Base-by-base conservation (phyloP, 257 asterid genomes). In the Nicotiana benthamiana region DNA sequence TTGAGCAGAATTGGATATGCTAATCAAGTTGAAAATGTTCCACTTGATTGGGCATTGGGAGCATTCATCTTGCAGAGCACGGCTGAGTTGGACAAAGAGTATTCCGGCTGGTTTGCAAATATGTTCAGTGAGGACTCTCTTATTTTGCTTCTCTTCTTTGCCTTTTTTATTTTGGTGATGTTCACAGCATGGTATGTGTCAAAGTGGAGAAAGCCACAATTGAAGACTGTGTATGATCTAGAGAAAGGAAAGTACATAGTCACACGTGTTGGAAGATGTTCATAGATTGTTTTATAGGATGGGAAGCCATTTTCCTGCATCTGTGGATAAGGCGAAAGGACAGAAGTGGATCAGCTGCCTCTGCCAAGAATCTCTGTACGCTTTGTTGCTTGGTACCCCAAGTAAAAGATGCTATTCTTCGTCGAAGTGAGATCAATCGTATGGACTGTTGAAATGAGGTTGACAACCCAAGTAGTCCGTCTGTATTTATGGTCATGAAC, bases 41-140 rank as follows among this genome's bases (percentile, higher is more conserved):
- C 96, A 18, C 98, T 95, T 16, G 99, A 95, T 89, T 93, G 98
- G 98, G 98, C 97, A 22, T 81, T 95, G 75, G 99, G 98, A 82
- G 98, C 98, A 12, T 96, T 94, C 88, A 90, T 96, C 82, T 89
- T 94, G 82, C 94, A 89, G 84, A 86, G 87, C 62, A 80, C 91
- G 62, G 82, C 87, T 32, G 84, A 83, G 17, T 43, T 81, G 74
- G 90, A 89, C 4, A 48, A 27, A 64, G 90, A 88, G 27, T 84
- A 84, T 67, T 86, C 93, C 11, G 84, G 83, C 65, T 85, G 90
- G 87, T 28, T 85, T 82, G 84, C 84, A 72, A 40, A 77, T 9
- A 63, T 89, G 67, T 75, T 85, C 16, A 68, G 91, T 64, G 85
- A 83, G 53, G 86, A 88, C 75, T 84, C 88, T 72, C 84, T 85